phyloP scores from a whole-genome alignment of 2,329 filamentous ascomycete genomes.

The Cephalotrichum gorgonifer region DNA sequence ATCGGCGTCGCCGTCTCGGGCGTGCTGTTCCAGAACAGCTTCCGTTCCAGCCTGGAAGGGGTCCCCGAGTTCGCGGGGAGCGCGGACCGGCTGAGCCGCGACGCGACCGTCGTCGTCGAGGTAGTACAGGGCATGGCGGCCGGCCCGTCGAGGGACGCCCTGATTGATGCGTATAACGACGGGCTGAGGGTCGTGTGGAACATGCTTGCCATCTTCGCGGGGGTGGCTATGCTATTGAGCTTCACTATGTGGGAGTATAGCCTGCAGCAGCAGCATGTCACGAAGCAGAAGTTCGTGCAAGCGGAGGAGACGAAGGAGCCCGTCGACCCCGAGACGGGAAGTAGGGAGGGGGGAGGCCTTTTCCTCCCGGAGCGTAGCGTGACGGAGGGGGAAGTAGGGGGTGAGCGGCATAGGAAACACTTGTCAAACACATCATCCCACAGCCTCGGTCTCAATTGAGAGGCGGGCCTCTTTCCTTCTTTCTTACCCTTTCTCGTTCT shows the following conservation, averaged over 20 bases:
- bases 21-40: slow-evolving; percentile 59
- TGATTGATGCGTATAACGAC: slow-evolving; percentile 22
- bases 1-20: slow-evolving; percentile 33
- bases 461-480: too few species aligned
- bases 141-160: slow-evolving; percentile 11
- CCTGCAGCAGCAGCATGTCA: slow-evolving; percentile 20
- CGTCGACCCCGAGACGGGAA: too few species aligned
- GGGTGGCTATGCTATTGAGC: slow-evolving; percentile 19
- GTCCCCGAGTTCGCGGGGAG: slow-evolving; percentile 32
- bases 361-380: too few species aligned
- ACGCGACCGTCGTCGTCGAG: slow-evolving; percentile 48
- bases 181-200: slow-evolving; percentile 22
- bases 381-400: too few species aligned
- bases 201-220: slow-evolving; percentile 18
- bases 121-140: slow-evolving; percentile 43
- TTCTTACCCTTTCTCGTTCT: too few species aligned
- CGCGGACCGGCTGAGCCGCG: slow-evolving; percentile 37
- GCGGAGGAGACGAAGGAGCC: neutral
- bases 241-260: slow-evolving; percentile 17
- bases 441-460: too few species aligned
- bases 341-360: too few species aligned
- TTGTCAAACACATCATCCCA: too few species aligned
- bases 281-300: slow-evolving; percentile 11
- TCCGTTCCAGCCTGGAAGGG: slow-evolving; percentile 36
- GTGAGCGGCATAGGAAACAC: too few species aligned